phyloP scores from a whole-genome alignment of 2,329 filamentous ascomycete genomes.

The Drechslerella coelobrocha region DNA sequence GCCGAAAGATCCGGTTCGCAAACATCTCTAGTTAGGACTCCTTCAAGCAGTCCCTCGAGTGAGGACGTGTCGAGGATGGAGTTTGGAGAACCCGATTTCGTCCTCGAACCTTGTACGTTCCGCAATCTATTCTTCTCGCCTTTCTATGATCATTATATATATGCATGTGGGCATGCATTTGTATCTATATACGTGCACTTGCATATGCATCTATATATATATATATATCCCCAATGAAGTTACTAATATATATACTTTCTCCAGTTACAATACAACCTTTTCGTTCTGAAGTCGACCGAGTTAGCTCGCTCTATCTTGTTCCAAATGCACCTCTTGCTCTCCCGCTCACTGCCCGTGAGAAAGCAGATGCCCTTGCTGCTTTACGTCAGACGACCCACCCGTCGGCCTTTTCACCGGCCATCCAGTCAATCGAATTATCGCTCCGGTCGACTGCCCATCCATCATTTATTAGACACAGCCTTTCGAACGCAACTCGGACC shows the following conservation, averaged over 20 bases:
- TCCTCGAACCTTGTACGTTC: constrained; percentile 33
- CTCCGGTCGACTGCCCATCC: constrained; percentile 52
- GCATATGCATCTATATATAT: too few species aligned
- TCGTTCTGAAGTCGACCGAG: constrained; percentile 51
- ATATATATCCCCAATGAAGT: too few species aligned
- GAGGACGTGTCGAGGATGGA: constrained; percentile 14
- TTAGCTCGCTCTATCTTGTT: constrained; percentile 52
- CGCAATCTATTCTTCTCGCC: not conserved
- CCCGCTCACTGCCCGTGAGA: constrained; percentile 52
- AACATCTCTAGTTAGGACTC: not conserved
- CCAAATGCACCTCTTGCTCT: constrained; percentile 51
- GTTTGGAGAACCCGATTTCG: constrained; percentile 36
- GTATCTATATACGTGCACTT: too few species aligned
- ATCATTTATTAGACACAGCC: constrained; percentile 51
- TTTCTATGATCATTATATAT: too few species aligned
- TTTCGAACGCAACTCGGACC: constrained; percentile 43
- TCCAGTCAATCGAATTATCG: constrained; percentile 50
- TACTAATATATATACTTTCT: not conserved
- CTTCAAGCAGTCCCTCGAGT: constrained; percentile 17
- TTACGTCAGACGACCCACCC: constrained; percentile 54
- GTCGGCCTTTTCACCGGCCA: constrained; percentile 49
- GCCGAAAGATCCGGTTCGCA: constrained; percentile 5
- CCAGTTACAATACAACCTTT: constrained; percentile 55
- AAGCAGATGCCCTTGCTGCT: constrained; percentile 47
- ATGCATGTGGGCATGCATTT: too few species aligned